Evolutionary conservation across 441 rosid species (phyloP), one percentile per base, ranked within the genome.

Genomic region (Arabidopsis lyrata): DNA sequence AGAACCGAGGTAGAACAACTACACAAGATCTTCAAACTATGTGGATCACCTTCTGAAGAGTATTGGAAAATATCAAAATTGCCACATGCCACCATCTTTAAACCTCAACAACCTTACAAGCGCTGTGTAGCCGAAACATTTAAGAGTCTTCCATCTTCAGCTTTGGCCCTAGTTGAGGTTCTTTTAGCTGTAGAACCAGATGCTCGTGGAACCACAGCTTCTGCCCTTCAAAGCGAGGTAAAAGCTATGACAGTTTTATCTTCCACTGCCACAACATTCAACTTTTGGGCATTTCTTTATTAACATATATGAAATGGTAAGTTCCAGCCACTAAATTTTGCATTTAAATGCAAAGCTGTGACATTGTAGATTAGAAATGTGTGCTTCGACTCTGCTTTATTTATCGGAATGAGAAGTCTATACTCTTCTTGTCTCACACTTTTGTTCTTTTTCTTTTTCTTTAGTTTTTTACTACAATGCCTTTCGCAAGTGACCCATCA

Each of bases 41-140:
- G 98, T 79, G 98, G 98, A 3, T 94, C 98, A 57, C 98, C 98
- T 63, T 88, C 93, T 15, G 97, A 91, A 68, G 96, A 84, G 63
- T 91, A 93, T 75, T 94, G 98, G 97, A 85, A 85, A 80, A 88
- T 68, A 77, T 90, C 97, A 42, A 91, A 87, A 75, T 76, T 94
- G 80, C 86, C 92, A 10, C 92, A 94, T 81, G 86, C 92, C 12
- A 90, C 97, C 53, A 81, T 88, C 68, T 94, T 94, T 78, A 94
- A 91, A 81, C 97, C 98, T 68, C 96, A 88, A 76, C 93, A 86
- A 22, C 96, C 96, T 24, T 94, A 94, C 76, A 86, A 84, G 57
- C 77, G 98, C 16, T 78, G 88, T 67, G 84, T 94, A 61, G 83
- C 85, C 0, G 92, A 94, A 70, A 88, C 96, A 38, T 90, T 83